A percentile compares a stretch with the other conserved stretches of the same genome.
phyloP scores from a whole-genome alignment of 139 green algal species.

The Desmodesmus armatus region DNA sequence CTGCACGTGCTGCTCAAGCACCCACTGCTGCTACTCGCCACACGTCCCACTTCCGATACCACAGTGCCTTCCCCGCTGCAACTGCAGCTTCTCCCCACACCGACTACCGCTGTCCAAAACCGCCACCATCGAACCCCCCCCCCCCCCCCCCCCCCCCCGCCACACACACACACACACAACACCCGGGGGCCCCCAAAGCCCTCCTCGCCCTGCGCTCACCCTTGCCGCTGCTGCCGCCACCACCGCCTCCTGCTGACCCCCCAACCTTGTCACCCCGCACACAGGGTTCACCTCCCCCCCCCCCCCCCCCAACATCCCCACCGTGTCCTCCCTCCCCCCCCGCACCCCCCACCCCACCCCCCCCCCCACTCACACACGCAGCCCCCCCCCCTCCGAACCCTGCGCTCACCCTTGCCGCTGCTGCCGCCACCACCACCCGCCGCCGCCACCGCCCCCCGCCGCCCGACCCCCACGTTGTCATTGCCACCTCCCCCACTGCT shows the following conservation, averaged over 20 bases:
- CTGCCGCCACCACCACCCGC: slow-evolving; percentile 1
- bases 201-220: neutral
- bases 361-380: neutral
- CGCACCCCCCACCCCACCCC: neutral
- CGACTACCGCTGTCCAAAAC: no score
- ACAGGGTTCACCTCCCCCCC: no score
- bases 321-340: neutral
- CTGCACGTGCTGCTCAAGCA: no score
- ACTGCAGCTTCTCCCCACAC: neutral
- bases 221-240: neutral
- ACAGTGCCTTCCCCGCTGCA: neutral
- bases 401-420: neutral
- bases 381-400: neutral
- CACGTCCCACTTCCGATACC: no score
- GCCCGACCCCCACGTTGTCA: neutral
- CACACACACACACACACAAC: neutral
- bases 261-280: no score
- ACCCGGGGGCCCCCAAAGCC: no score
- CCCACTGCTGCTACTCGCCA: no score
- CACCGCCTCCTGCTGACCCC: slow-evolving; percentile 1
- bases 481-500: slow-evolving; percentile 12
- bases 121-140: neutral
- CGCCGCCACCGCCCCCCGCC: neutral
- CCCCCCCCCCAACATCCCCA: no score
- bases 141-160: no score